Evolutionary conservation across 768 basidiomycete species (phyloP).

Genomic region (Boletales sp.): DNA sequence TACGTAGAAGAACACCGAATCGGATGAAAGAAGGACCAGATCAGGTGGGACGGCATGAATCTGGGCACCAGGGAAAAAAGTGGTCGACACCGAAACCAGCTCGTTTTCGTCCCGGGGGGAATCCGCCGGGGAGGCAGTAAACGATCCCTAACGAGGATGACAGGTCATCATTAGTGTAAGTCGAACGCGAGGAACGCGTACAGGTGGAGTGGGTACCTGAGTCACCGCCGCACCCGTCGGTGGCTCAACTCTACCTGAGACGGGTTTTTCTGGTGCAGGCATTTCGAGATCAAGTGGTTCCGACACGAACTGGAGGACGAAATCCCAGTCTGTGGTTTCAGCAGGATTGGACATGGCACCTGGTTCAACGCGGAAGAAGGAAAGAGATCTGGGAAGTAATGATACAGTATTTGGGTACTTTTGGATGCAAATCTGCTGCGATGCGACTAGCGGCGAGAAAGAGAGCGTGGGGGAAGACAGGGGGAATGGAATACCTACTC

Average conservation of each 20-base stretch:
- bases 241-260: conserved; percentile 23
- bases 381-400: neutral
- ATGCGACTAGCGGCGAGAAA: conserved; percentile 2
- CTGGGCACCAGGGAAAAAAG: conserved; percentile 71
- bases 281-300: conserved; percentile 38
- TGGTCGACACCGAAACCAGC: conserved; percentile 75
- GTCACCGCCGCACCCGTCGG: conserved; percentile 8
- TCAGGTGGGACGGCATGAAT: conserved; percentile 56
- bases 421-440: neutral
- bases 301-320: conserved; percentile 58
- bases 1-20: conserved; percentile 83
- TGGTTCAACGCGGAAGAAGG: neutral
- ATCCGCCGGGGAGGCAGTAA: conserved; percentile 30
- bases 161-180: conserved; percentile 4
- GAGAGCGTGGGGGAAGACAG: conserved; percentile 12
- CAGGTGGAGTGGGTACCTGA: conserved; percentile 67
- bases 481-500: neutral
- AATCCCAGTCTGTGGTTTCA: conserved; percentile 55
- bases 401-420: neutral
- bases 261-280: conserved; percentile 35
- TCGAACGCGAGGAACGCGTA: conserved; percentile 27
- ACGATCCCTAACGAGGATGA: conserved; percentile 26
- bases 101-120: conserved; percentile 40
- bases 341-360: conserved; percentile 26
- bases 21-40: conserved; percentile 62